Evolutionary conservation across 2,329 filamentous ascomycete genomes (phyloP).

Genomic region (Fusarium devonianum): DNA sequence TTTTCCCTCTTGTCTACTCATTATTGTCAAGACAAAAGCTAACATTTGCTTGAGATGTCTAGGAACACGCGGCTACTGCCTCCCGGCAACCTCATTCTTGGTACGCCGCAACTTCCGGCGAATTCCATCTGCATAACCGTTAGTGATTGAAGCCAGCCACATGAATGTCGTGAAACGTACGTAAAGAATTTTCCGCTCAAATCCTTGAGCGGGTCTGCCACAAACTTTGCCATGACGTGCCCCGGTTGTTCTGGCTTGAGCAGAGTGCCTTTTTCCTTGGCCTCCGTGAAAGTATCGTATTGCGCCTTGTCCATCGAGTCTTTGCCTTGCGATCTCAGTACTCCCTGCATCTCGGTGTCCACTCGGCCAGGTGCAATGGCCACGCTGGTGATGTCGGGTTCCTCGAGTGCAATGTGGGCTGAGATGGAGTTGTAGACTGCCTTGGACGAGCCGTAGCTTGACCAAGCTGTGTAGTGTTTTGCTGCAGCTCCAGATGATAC

Average conservation of each 20-base stretch:
- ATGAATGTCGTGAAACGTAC: constrained; percentile 54
- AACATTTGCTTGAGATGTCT: constrained; percentile 35
- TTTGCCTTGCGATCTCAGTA: constrained; percentile 70
- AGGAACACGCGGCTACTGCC: constrained; percentile 12
- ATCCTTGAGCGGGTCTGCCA: constrained; percentile 67
- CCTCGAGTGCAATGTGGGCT: constrained; percentile 75
- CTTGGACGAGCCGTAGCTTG: constrained; percentile 82
- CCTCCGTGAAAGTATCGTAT: constrained; percentile 72
- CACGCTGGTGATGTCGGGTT: constrained; percentile 76
- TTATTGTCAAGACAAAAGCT: constrained; percentile 28
- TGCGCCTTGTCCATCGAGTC: constrained; percentile 60
- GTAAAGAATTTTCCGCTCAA: constrained; percentile 79
- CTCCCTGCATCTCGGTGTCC: constrained; percentile 89
- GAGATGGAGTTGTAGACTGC: constrained; percentile 84
- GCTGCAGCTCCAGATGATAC: constrained; percentile 80
- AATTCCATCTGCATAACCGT: constrained; percentile 47
- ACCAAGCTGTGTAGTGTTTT: constrained; percentile 75
- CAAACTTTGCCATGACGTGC: constrained; percentile 82
- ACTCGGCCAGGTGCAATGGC: constrained; percentile 81
- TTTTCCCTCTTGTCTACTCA: constrained; percentile 29
- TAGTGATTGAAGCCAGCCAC: constrained; percentile 18
- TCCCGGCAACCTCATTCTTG: constrained; percentile 47
- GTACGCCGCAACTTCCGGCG: constrained; percentile 60
- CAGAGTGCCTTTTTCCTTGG: constrained; percentile 74
- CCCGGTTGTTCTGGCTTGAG: constrained; percentile 86